phyloP scores from a whole-genome alignment of 192 early-diverging fungal genomes.

The Gonapodya prolifera region DNA sequence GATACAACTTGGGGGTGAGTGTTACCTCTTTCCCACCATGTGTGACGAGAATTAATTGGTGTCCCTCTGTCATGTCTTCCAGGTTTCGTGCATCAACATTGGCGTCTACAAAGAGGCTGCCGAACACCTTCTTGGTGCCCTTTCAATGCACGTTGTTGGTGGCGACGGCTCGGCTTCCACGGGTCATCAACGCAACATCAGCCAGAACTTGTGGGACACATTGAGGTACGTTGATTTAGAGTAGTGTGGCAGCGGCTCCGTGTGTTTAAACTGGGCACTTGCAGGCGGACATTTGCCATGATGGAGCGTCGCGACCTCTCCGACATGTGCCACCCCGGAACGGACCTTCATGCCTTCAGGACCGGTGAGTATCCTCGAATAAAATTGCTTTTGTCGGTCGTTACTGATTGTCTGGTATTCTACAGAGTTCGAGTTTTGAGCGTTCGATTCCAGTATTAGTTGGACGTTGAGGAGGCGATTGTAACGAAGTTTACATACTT shows the following conservation, averaged over 20 bases:
- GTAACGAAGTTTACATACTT: too few species aligned
- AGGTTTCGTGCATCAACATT: conserved; percentile 11
- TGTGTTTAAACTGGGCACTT: conserved; percentile 4
- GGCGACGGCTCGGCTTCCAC: conserved; percentile 12
- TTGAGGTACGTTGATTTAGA: conserved; percentile 46
- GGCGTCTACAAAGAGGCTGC: conserved; percentile 15
- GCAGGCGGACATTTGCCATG: conserved; percentile 6
- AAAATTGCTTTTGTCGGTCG: too few species aligned
- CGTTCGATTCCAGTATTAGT: too few species aligned
- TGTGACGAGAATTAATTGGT: neutral
- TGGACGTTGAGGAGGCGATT: too few species aligned
- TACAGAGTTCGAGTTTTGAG: too few species aligned
- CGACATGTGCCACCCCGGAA: conserved; percentile 18
- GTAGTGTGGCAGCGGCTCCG: conserved; percentile 14
- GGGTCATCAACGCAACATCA: conserved; percentile 42
- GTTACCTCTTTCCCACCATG: neutral
- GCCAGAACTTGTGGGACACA: conserved; percentile 51
- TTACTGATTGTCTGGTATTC: too few species aligned
- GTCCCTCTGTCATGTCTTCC: neutral
- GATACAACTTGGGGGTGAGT: conserved; percentile 13
- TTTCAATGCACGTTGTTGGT: conserved; percentile 19
- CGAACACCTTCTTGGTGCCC: conserved; percentile 13
- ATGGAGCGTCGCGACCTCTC: conserved; percentile 46
- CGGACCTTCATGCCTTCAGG: conserved; percentile 5
- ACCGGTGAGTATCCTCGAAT: neutral